These are phyloP conservation scores for Cladosporium sp. DNA, from an alignment of 2,329 filamentous ascomycete genomes.

Conservation along the genomic window DNA sequence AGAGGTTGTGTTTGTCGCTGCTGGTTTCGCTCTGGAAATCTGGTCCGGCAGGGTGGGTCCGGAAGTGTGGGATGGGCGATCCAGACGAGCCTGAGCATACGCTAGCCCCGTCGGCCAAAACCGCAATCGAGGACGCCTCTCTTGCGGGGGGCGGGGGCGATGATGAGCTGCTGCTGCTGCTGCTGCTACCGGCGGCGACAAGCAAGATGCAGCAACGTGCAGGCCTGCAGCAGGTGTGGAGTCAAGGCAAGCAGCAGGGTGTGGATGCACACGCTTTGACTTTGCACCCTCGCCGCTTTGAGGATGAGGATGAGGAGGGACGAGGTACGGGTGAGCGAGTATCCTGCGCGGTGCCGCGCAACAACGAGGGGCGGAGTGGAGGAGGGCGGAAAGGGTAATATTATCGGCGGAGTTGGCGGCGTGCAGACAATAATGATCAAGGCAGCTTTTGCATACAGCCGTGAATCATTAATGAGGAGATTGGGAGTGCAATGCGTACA, in stretches of 20 bases:
- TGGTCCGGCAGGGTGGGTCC: conserved; percentile 13
- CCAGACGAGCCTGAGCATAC: conserved; percentile 4
- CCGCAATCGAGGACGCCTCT: neutral
- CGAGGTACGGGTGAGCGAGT: neutral
- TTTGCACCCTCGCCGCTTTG: neutral
- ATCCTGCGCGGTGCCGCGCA: neutral
- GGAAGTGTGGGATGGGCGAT: conserved; percentile 8
- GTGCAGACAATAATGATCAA: too few relatives aligned
- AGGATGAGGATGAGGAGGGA: neutral
- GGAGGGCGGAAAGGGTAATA: neutral
- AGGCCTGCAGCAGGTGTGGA: conserved; percentile 5
- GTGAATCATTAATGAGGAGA: neutral
- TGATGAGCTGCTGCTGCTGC: neutral
- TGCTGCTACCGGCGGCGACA: neutral
- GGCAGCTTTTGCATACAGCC: neutral
- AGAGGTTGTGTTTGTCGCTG: neutral
- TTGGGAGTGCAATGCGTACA: neutral
- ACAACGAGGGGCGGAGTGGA: neutral
- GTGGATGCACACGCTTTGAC: conserved; percentile 1
- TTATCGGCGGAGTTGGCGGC: neutral
- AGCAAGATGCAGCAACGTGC: neutral
- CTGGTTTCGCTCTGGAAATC: conserved; percentile 3
- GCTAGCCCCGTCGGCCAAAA: conserved; percentile 12
- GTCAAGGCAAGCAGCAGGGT: neutral
- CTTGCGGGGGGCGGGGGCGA: conserved; percentile 3